Conservation (phyloP, 23 red algal species). For the Chondrus crispus region DNA sequence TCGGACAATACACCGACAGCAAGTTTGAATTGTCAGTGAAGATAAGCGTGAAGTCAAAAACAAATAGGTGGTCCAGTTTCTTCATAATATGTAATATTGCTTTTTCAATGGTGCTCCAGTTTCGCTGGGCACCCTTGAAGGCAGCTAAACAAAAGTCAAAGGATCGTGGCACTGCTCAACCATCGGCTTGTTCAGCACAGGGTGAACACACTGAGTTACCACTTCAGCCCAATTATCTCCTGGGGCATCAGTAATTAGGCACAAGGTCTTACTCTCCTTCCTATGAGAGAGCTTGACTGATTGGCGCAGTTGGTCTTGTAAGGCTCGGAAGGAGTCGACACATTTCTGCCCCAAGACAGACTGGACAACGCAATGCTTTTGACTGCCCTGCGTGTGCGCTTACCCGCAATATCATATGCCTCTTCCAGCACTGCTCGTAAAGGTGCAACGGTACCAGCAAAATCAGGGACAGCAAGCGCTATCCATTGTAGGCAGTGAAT, state of each 20-base stretch:
- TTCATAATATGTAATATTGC: too few relatives aligned
- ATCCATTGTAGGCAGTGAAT: background rate
- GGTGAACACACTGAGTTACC: background rate
- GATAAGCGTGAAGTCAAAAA: too few relatives aligned
- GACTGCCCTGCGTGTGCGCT: background rate
- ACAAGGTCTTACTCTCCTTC: background rate
- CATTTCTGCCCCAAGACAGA: background rate
- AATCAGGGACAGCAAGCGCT: background rate
- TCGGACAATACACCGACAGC: background rate
- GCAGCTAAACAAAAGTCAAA: background rate
- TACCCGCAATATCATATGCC: background rate
- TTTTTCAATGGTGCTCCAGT: too few relatives aligned
- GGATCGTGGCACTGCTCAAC: background rate
- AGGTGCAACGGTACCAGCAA: background rate
- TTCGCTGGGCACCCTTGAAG: too few relatives aligned
- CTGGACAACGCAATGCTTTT: background rate
- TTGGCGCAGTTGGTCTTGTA: background rate
- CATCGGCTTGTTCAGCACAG: background rate
- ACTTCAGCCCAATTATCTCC: background rate
- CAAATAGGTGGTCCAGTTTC: too few relatives aligned
- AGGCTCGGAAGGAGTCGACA: background rate
- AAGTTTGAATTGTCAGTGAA: too few relatives aligned
- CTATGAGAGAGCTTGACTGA: background rate
- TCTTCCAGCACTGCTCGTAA: background rate
- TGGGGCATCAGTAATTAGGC: background rate